phyloP scores from a whole-genome alignment of 202 grass and related monocot genomes.

The Bolboschoenoplectus hybrid region DNA sequence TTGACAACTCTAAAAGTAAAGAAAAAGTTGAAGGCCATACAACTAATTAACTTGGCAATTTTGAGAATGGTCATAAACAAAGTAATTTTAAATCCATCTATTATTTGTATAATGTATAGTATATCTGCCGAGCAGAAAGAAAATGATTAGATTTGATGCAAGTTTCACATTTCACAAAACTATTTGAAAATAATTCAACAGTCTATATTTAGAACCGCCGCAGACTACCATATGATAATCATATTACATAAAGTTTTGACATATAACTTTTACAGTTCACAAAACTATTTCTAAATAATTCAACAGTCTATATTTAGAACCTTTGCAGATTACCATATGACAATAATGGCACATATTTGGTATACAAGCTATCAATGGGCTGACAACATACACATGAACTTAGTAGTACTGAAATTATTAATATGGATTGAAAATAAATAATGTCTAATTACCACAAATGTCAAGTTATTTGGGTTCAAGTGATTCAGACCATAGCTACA shows the following conservation, averaged over 20 bases:
- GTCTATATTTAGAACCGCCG: background rate
- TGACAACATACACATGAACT: background rate
- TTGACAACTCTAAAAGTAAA: background rate
- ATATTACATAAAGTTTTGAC: background rate
- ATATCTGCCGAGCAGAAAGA: background rate
- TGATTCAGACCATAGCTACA: background rate
- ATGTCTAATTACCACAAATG: constrained; percentile 2
- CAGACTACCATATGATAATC: background rate
- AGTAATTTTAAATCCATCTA: background rate
- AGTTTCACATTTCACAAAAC: background rate
- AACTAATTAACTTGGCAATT: background rate
- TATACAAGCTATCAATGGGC: background rate
- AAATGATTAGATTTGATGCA: background rate
- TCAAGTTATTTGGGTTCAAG: background rate
- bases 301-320: too few species aligned
- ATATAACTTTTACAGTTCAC: too few species aligned
- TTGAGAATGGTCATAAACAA: background rate
- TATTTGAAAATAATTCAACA: background rate
- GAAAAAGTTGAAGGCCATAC: background rate
- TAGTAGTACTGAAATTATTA: background rate
- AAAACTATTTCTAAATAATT: too few species aligned
- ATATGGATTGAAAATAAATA: background rate
- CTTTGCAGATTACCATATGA: too few species aligned
- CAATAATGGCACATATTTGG: background rate
- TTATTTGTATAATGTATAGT: background rate